Conservation (phyloP, 2,329 filamentous ascomycete genomes). For the Fusarium abutilonis region DNA sequence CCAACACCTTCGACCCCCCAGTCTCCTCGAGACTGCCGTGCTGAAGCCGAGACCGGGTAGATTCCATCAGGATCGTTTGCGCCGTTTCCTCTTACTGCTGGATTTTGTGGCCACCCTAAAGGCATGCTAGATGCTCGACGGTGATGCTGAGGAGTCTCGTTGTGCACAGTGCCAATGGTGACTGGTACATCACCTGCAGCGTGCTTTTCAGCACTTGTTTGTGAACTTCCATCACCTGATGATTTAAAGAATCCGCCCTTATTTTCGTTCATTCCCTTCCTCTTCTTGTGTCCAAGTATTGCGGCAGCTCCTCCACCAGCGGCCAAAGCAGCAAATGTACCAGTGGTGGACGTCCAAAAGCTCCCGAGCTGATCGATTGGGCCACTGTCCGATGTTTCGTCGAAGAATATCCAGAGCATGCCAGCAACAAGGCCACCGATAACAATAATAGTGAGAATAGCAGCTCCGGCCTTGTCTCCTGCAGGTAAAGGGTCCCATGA, state of each 20-base stretch:
- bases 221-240: constrained; percentile 36
- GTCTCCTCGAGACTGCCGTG: constrained; percentile 29
- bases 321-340: constrained; percentile 36
- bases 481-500: constrained; percentile 54
- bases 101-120: constrained; percentile 51
- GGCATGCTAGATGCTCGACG: constrained; percentile 51
- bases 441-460: constrained; percentile 68
- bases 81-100: constrained; percentile 42
- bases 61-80: constrained; percentile 32
- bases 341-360: constrained; percentile 36
- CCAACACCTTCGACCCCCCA: constrained; percentile 10
- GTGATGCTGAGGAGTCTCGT: constrained; percentile 30
- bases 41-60: constrained; percentile 24
- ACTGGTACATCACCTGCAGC: constrained; percentile 23
- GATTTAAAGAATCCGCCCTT: constrained; percentile 9
- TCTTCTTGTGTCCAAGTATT: constrained; percentile 29
- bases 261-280: constrained; percentile 41
- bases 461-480: constrained; percentile 74
- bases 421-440: constrained; percentile 65
- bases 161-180: constrained; percentile 34
- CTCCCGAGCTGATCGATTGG: constrained; percentile 48
- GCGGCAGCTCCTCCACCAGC: constrained; percentile 39
- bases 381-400: constrained; percentile 56
- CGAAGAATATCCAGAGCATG: constrained; percentile 59
- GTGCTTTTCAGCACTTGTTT: constrained; percentile 35